Evolutionary conservation across 768 basidiomycete genomes (phyloP).

Genomic region (Trametes elegans): DNA sequence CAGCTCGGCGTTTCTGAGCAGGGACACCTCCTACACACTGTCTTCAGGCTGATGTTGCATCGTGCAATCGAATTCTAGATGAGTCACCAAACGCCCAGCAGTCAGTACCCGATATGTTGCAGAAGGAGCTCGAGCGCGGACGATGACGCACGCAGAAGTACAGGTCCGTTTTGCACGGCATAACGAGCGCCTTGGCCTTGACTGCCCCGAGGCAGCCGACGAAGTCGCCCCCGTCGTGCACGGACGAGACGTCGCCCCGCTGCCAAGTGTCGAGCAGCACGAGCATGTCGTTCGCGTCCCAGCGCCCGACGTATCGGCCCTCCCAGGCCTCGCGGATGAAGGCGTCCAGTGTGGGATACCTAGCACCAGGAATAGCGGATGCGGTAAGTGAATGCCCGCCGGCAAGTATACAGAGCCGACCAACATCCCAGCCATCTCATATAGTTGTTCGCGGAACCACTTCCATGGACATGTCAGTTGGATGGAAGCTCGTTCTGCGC

Average conservation of each 20-base stretch:
- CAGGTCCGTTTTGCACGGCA: constrained; percentile 57
- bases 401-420: background rate
- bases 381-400: background rate
- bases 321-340: constrained; percentile 55
- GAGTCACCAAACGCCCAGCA: background rate
- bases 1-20: constrained; percentile 40
- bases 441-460: constrained; percentile 53
- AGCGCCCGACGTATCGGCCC: constrained; percentile 36
- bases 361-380: constrained; percentile 17
- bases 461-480: constrained; percentile 20
- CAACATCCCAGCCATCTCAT: constrained; percentile 43
- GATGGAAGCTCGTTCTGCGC: background rate
- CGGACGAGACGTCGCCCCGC: constrained; percentile 44
- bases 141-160: constrained; percentile 45
- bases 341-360: constrained; percentile 44
- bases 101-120: background rate
- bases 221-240: constrained; percentile 44
- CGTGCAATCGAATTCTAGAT: background rate
- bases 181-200: constrained; percentile 49
- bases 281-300: constrained; percentile 58
- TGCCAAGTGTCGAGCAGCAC: constrained; percentile 51
- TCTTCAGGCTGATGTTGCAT: constrained; percentile 56
- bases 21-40: constrained; percentile 41
- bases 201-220: constrained; percentile 39
- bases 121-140: background rate